Conservation (phyloP, 2,329 filamentous ascomycete species). For the Sporothrix sp. region DNA sequence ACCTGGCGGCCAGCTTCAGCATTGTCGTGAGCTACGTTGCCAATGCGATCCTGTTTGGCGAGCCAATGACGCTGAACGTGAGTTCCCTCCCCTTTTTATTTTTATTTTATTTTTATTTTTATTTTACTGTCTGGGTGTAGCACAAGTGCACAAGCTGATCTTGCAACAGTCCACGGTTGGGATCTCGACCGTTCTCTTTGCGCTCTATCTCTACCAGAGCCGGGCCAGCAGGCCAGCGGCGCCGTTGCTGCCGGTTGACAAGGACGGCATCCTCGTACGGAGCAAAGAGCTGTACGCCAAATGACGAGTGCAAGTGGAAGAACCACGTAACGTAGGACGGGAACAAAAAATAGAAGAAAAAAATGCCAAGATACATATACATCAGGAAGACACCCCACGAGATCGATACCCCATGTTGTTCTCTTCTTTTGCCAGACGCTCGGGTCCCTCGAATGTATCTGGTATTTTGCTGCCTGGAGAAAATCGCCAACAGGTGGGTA, state of each 20-base stretch:
- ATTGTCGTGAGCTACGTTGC: conserved; percentile 5
- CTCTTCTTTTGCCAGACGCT: too few species aligned
- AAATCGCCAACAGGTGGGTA: too few species aligned
- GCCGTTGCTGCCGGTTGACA: background rate
- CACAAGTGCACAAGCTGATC: too few species aligned
- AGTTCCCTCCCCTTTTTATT: background rate
- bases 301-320: background rate
- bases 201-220: conserved; percentile 4
- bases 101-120: too few species aligned
- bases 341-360: background rate
- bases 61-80: conserved; percentile 4
- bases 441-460: too few species aligned
- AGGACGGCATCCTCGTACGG: background rate
- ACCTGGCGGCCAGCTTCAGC: conserved; percentile 7
- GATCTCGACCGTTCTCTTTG: background rate
- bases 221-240: background rate
- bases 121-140: background rate
- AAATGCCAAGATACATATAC: background rate
- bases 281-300: background rate
- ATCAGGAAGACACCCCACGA: too few species aligned
- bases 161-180: background rate
- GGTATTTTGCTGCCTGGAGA: too few species aligned
- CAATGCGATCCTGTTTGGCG: background rate
- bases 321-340: background rate
- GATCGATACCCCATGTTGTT: too few species aligned